These are phyloP conservation scores for Phytophthora capsici DNA, from an alignment of 352 stramenopile species.

Conservation along the genomic window DNA sequence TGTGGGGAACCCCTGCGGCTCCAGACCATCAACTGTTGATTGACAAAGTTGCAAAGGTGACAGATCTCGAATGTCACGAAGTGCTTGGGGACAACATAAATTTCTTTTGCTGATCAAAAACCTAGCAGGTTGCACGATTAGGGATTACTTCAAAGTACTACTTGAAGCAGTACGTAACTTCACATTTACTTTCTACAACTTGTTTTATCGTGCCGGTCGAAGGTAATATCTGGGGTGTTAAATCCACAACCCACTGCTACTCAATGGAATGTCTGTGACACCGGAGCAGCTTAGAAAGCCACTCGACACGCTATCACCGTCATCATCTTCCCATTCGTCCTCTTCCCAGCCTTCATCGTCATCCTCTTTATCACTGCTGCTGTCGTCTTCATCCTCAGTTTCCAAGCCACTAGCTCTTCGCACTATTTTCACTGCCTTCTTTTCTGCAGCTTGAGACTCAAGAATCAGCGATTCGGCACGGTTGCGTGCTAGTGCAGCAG, in stretches of 20 bases:
- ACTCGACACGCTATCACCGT: constrained; percentile 47
- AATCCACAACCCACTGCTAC: constrained; percentile 56
- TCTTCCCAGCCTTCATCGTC: constrained; percentile 19
- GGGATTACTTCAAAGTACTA: background rate
- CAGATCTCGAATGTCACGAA: constrained; percentile 22
- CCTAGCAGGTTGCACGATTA: background rate
- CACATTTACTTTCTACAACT: constrained; percentile 1
- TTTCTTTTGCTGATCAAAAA: constrained; percentile 31
- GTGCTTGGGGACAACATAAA: constrained; percentile 9
- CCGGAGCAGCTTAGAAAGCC: constrained; percentile 71
- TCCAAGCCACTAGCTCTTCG: constrained; percentile 34
- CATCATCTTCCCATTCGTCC: constrained; percentile 30
- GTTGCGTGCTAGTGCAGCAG: constrained; percentile 58
- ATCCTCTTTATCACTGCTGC: constrained; percentile 23
- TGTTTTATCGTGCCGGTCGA: background rate
- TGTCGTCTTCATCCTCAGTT: constrained; percentile 24
- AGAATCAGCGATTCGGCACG: constrained; percentile 47
- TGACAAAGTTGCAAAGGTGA: constrained; percentile 6
- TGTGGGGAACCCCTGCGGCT: constrained; percentile 36
- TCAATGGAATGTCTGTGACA: constrained; percentile 38
- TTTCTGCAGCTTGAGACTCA: constrained; percentile 53
- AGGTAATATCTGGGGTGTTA: background rate
- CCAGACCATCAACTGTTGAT: background rate
- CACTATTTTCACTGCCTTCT: constrained; percentile 48
- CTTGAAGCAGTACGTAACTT: too few species aligned